A percentile compares a stretch with the other conserved stretches of the same genome.
These are phyloP conservation scores for Meira miltonrushii DNA, from an alignment of 1,284 basidiomycete species.

Conservation along the genomic window DNA sequence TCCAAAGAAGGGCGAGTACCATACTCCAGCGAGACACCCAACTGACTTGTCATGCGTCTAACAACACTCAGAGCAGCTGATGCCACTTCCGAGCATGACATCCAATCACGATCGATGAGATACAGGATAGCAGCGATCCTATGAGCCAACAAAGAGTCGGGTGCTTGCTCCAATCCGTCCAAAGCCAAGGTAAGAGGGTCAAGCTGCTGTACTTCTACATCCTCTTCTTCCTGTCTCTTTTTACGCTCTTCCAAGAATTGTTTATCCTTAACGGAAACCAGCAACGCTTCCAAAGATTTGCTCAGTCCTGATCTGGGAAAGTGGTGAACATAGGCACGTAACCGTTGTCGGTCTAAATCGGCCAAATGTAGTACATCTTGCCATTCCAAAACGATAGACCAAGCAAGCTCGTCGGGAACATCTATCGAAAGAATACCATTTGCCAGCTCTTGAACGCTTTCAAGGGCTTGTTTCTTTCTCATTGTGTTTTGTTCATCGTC, in stretches of 20 bases:
- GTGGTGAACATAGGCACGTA: conserved; percentile 65
- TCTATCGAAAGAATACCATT: conserved; percentile 68
- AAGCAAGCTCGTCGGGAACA: conserved; percentile 72
- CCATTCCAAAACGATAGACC: conserved; percentile 73
- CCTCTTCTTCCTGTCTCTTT: conserved; percentile 24
- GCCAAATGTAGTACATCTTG: conserved; percentile 68
- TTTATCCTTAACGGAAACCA: conserved; percentile 35
- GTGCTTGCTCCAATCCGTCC: conserved; percentile 60
- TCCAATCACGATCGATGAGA: conserved; percentile 69
- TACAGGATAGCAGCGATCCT: conserved; percentile 71
- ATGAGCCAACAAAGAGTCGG: conserved; percentile 67
- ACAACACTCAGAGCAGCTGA: conserved; percentile 21
- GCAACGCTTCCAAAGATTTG: conserved; percentile 26
- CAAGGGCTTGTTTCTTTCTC: conserved; percentile 58
- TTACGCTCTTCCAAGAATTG: conserved; percentile 28
- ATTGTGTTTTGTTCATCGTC: conserved; percentile 20
- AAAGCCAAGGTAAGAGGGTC: conserved; percentile 41
- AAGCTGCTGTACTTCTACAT: conserved; percentile 20
- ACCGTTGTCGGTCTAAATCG: conserved; percentile 62
- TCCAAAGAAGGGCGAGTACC: conserved; percentile 64
- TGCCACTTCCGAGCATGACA: conserved; percentile 33
- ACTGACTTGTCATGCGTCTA: conserved; percentile 51
- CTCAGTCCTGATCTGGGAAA: conserved; percentile 60
- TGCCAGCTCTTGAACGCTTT: conserved; percentile 67
- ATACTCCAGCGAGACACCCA: conserved; percentile 67